phyloP scores from a whole-genome alignment of 352 stramenopile species.

The Globisporangium cederbergense region DNA sequence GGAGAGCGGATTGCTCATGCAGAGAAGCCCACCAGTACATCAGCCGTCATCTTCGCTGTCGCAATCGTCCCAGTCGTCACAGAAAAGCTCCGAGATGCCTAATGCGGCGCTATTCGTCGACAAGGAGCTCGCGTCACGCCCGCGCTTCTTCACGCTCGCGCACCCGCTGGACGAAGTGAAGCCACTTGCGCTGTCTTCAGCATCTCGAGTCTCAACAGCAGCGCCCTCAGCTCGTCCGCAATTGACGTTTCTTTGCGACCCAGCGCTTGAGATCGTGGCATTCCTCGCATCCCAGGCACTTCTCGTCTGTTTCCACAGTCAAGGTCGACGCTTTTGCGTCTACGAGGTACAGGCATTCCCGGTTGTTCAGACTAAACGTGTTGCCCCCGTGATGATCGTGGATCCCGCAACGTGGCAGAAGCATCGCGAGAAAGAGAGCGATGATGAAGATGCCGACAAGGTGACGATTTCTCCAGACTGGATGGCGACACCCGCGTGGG shows the following conservation, averaged over 20 bases:
- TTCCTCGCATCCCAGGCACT: constrained; percentile 30
- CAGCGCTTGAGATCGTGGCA: constrained; percentile 47
- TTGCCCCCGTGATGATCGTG: constrained; percentile 29
- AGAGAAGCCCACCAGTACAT: constrained; percentile 41
- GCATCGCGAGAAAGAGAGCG: constrained; percentile 28
- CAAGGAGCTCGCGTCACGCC: constrained; percentile 22
- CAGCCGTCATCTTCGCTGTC: constrained; percentile 15
- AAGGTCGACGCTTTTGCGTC: constrained; percentile 46
- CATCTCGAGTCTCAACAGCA: background rate
- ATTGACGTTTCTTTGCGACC: constrained; percentile 41
- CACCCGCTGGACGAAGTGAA: constrained; percentile 79
- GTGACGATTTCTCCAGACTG: constrained; percentile 47
- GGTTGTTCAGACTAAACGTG: background rate
- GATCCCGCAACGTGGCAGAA: constrained; percentile 38
- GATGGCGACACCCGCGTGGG: constrained; percentile 29
- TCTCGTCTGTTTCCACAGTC: constrained; percentile 49
- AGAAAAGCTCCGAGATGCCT: background rate
- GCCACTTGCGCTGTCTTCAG: constrained; percentile 34
- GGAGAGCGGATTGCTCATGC: constrained; percentile 47
- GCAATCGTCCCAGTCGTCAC: background rate
- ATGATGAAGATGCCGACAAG: constrained; percentile 18
- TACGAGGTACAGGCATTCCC: constrained; percentile 33
- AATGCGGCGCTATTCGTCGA: constrained; percentile 17
- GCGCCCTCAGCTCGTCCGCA: background rate
- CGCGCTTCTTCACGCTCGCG: constrained; percentile 68